Conservation (phyloP, 2,329 filamentous ascomycete genomes). For the Ascochyta clinopodiicola region DNA sequence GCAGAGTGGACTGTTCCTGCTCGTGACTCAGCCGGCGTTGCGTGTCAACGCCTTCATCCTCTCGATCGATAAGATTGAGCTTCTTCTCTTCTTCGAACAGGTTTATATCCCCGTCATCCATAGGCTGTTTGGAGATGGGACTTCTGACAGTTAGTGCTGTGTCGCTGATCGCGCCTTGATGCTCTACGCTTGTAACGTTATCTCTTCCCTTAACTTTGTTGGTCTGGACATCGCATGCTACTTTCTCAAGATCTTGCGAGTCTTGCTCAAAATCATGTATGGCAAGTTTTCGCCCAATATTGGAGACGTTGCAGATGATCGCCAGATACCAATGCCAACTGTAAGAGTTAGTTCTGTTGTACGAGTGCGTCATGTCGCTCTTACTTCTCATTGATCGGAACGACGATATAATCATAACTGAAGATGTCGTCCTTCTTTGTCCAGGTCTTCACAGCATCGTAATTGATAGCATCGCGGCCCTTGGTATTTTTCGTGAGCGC, state of each 20-base stretch:
- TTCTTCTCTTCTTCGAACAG: conserved; percentile 30
- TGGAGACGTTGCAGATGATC: conserved; percentile 88
- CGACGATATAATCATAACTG: conserved; percentile 83
- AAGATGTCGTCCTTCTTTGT: conserved; percentile 86
- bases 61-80: conserved; percentile 30
- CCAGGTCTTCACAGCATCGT: conserved; percentile 85
- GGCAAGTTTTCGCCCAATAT: conserved; percentile 55
- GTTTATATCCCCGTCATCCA: conserved; percentile 21
- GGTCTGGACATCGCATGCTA: not conserved
- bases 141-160: not conserved
- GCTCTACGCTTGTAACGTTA: not conserved
- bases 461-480: conserved; percentile 70
- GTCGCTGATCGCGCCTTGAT: not conserved
- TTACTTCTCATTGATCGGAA: conserved; percentile 83
- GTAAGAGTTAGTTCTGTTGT: conserved; percentile 3
- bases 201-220: not conserved
- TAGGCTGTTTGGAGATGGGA: not conserved
- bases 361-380: not conserved
- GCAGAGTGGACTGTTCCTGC: not conserved
- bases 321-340: conserved; percentile 86
- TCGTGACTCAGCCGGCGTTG: not conserved
- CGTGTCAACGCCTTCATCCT: conserved; percentile 13
- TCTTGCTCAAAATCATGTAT: conserved; percentile 17
- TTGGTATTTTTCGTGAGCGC: conserved; percentile 67
- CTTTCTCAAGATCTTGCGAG: not conserved